phyloP scores from a whole-genome alignment of 2,329 filamentous ascomycete species.

The Aspergillus tubingensis region DNA sequence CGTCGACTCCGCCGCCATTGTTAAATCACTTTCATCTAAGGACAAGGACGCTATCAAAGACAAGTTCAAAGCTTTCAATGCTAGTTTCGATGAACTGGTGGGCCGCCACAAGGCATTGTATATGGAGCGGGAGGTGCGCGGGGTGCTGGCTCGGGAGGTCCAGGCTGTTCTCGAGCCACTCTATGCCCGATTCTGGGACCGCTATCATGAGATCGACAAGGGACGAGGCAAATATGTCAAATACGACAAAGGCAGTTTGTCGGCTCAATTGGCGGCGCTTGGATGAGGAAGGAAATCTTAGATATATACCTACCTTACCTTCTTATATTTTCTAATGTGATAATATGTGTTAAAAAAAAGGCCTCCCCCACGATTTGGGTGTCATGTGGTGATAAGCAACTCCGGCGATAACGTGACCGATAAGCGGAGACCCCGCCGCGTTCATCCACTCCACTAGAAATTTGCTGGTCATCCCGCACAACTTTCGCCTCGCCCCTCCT shows the following conservation, averaged over 20 bases:
- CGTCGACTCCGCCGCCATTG: constrained; percentile 76
- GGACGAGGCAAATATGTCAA: constrained; percentile 98
- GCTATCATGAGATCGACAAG: constrained; percentile 97
- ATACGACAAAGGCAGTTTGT: constrained; percentile 85
- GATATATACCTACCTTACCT: background rate
- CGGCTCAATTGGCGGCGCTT: constrained; percentile 58
- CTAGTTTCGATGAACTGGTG: constrained; percentile 85
- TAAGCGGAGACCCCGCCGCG: constrained; percentile 38
- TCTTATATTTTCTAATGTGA: constrained; percentile 3
- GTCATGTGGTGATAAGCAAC: constrained; percentile 29
- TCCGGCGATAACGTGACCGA: constrained; percentile 41
- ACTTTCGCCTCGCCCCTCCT: constrained; percentile 16
- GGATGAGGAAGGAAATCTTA: constrained; percentile 16
- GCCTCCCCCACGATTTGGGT: background rate
- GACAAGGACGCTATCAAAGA: constrained; percentile 96
- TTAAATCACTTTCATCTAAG: constrained; percentile 82
- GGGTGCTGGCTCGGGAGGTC: constrained; percentile 78
- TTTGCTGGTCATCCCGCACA: constrained; percentile 29
- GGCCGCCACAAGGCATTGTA: constrained; percentile 75
- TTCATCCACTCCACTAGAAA: constrained; percentile 28
- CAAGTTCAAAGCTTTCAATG: constrained; percentile 92
- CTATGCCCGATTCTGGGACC: constrained; percentile 93
- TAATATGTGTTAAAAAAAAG: background rate
- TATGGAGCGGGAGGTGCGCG: constrained; percentile 89
- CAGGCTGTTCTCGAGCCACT: constrained; percentile 90